Evolutionary conservation across 495 filamentous ascomycete genomes (phyloP).

Genomic region (Penicillium malachiteum): DNA sequence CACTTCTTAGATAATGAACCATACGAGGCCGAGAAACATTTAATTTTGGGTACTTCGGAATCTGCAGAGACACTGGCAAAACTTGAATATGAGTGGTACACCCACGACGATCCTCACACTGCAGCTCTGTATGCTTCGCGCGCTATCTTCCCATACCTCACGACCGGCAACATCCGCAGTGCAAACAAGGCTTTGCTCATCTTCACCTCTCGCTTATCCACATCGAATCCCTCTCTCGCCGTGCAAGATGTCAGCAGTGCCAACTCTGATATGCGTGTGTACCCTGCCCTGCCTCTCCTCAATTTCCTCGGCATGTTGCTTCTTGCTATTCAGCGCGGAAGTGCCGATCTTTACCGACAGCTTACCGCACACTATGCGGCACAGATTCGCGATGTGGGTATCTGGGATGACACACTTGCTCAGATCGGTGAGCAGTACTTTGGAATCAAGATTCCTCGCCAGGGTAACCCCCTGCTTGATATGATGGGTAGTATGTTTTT

Average conservation of each 20-base stretch:
- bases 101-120: conserved; percentile 79
- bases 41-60: conserved; percentile 85
- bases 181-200: conserved; percentile 78
- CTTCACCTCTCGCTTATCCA: conserved; percentile 71
- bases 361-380: conserved; percentile 76
- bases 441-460: conserved; percentile 82
- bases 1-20: conserved; percentile 66
- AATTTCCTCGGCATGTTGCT: conserved; percentile 89
- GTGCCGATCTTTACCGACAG: conserved; percentile 75
- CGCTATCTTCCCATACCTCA: conserved; percentile 87
- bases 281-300: conserved; percentile 79
- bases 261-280: conserved; percentile 73
- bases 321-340: conserved; percentile 78
- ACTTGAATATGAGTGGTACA: conserved; percentile 94
- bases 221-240: conserved; percentile 64
- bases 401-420: conserved; percentile 82
- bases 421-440: conserved; percentile 97
- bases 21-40: conserved; percentile 90
- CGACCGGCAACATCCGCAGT: conserved; percentile 84
- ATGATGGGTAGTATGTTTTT: conserved; percentile 97
- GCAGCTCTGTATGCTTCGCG: conserved; percentile 87
- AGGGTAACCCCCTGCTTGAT: conserved; percentile 87
- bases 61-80: conserved; percentile 75
- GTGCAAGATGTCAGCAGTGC: conserved; percentile 81
- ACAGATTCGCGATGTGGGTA: conserved; percentile 69